phyloP scores from a whole-genome alignment of 495 filamentous ascomycete species.

The Neurospora hispaniola region DNA sequence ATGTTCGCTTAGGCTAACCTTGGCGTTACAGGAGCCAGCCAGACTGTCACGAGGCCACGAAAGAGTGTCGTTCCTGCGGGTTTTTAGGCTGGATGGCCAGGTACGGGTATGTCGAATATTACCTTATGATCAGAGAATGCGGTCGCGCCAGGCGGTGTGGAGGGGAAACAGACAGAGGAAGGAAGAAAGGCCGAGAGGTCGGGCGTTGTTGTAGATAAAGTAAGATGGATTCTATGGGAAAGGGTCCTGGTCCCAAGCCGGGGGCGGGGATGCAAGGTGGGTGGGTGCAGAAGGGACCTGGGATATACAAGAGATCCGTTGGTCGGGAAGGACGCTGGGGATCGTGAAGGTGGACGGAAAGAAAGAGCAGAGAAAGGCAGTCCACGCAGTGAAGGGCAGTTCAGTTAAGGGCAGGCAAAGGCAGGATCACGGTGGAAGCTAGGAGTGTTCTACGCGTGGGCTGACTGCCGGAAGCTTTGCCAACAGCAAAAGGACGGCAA shows the following conservation, averaged over 20 bases:
- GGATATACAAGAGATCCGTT: background rate
- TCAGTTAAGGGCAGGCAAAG: background rate
- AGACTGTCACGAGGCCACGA: background rate
- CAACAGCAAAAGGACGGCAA: background rate
- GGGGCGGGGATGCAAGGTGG: background rate
- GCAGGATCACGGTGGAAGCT: background rate
- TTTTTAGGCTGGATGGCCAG: background rate
- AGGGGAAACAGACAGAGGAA: background rate
- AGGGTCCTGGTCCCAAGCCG: background rate
- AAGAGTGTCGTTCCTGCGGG: background rate
- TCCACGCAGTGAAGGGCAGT: background rate
- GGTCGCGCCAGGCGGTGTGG: background rate
- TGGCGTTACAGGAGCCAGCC: background rate
- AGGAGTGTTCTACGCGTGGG: background rate
- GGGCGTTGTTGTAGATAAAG: background rate
- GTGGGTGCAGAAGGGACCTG: background rate
- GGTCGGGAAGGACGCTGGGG: background rate
- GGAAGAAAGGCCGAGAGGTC: background rate
- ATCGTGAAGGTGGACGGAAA: background rate
- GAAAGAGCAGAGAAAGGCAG: background rate
- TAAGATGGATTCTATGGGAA: background rate
- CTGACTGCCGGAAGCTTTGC: background rate
- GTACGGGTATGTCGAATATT: background rate
- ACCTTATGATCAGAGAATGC: background rate
- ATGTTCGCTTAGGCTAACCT: background rate